A percentile compares a stretch with the other conserved stretches of the same genome.
Evolutionary conservation across 176 grass and related monocot species (phyloP).

Genomic region (Elymus sibiricus): DNA sequence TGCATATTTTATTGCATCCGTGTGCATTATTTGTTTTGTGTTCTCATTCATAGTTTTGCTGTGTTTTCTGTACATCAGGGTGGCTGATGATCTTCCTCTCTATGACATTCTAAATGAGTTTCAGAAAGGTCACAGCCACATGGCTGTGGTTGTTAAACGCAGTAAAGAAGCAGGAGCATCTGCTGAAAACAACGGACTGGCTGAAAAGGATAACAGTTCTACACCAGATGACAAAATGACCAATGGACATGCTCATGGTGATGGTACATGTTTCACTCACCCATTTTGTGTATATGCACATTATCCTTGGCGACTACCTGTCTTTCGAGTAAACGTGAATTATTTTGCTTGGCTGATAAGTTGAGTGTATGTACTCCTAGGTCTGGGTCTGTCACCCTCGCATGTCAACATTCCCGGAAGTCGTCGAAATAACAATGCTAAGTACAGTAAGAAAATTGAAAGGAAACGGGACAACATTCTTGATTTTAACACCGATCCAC

Average conservation of each 20-base stretch:
- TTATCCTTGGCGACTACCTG: constrained; percentile 9
- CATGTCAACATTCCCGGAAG: constrained; percentile 34
- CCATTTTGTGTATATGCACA: constrained; percentile 7
- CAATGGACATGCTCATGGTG: constrained; percentile 32
- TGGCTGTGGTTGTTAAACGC: constrained; percentile 90
- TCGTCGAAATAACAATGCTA: constrained; percentile 60
- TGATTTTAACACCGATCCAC: constrained; percentile 80
- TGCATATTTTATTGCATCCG: neutral
- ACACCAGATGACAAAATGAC: constrained; percentile 55
- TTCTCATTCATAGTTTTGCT: constrained; percentile 17
- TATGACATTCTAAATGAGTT: constrained; percentile 99
- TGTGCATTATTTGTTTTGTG: constrained; percentile 9
- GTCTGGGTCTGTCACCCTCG: constrained; percentile 47
- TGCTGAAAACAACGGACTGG: constrained; percentile 54
- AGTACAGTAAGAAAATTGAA: constrained; percentile 56
- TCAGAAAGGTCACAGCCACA: constrained; percentile 98
- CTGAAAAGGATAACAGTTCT: constrained; percentile 49
- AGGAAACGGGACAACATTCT: constrained; percentile 76
- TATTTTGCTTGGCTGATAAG: constrained; percentile 40
- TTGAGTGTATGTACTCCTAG: constrained; percentile 43
- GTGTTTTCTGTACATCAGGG: constrained; percentile 55
- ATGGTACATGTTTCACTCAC: constrained; percentile 41
- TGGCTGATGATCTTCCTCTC: constrained; percentile 89
- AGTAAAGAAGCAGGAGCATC: constrained; percentile 42
- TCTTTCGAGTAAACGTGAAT: constrained; percentile 23